Base-by-base conservation (phyloP, 192 early-diverging fungal species). In the Entomortierella beljakovae region DNA sequence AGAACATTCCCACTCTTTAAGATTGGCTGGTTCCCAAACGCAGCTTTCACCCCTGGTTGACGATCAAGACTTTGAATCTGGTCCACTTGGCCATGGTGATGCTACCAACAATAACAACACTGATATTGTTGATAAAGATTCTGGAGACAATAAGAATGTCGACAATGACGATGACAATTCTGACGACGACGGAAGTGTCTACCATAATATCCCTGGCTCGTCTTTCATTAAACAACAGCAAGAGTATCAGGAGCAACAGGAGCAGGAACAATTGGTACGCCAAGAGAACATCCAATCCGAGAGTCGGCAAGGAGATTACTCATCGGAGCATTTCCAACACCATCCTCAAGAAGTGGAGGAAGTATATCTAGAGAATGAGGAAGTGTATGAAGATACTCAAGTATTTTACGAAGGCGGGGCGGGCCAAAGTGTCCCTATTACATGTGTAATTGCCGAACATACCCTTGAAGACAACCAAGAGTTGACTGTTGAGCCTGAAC, bases 191-290 rank as follows among this genome's bases (percentile, higher is more conserved):
- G 54, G 34, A 31, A 57, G 32, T 20, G 29, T 57, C 32, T 63
- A 63, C 33, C 61, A 63, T n/a, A 40, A 48, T 42, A 11, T 63
- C 7, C 37, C 61, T 1, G 61, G 38, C 16, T 63, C 61, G 5
- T 63, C 48, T 1, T 50, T 63, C 33, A 22, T 52, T 23, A n/a
- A 61, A 32, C 26, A 59, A 23, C 28, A 53, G 2, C 9, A 53
- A 25, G 51, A 25, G 13, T 26, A 57, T 26, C 28, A 57, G 16
- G 10, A 49, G 5, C 42, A 49, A 29, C 28, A 46, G 20, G 43
- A 15, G 15, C 7, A 46, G 20, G 43, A 16, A 33, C 23, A 53
- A 53, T 7, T 28, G n/a, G 50, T 6, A n/a, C 6, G n/a, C 7
- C 7, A 23, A 52, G 25, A 23, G 7, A 22, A 15, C 6, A 52